Evolutionary conservation across 1,284 basidiomycete genomes (phyloP), one percentile per base, ranked within the genome.

Genomic region (Moesziomyces aphidis): DNA sequence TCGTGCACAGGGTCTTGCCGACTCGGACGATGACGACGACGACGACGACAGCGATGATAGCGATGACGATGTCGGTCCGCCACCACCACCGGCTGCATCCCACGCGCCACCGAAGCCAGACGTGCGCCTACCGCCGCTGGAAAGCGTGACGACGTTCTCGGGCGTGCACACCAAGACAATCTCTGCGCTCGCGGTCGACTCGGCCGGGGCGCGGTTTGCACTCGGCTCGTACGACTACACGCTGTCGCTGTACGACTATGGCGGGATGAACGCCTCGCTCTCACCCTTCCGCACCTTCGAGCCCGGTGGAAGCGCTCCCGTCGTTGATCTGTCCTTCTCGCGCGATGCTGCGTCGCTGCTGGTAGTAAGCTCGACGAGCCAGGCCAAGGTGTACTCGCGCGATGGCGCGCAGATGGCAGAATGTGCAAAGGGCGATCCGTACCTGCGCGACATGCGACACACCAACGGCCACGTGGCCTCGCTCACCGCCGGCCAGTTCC

Each of bases 161-260:
- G 95, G 95, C 83, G 94, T 97, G 85, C 96, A 99, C 84, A 91
- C 90, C 19, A 99, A 89, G 87, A 93, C 96, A 50, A 90, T 98
- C 23, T 94, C 95, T 5, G 94, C 96, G 1, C 87, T 99, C 26
- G 89, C 93, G 0, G 87, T 99, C 44, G 97, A 99, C 84, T 91
- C 94, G 0, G 93, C 95, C 15, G 97, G 97, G 50, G 94, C 95
- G 4, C 90, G 97, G 31, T 87, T 99, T 31, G 87, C 93, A 7
- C 93, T 94, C 2, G 97, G 97, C 11, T 93, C 92, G 19, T 92
- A 97, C 85, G 97, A 99, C 86, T 98, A 98, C 83, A 93, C 96
- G 85, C 91, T 93, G 86, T 98, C 98, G 86, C 86, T 99, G 55
- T 99, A 95, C 95, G 97, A 99, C 86, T 99, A 99, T 86, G 97